Conservation (phyloP, 768 basidiomycete genomes). For the Phanerodontia chrysosporium region DNA sequence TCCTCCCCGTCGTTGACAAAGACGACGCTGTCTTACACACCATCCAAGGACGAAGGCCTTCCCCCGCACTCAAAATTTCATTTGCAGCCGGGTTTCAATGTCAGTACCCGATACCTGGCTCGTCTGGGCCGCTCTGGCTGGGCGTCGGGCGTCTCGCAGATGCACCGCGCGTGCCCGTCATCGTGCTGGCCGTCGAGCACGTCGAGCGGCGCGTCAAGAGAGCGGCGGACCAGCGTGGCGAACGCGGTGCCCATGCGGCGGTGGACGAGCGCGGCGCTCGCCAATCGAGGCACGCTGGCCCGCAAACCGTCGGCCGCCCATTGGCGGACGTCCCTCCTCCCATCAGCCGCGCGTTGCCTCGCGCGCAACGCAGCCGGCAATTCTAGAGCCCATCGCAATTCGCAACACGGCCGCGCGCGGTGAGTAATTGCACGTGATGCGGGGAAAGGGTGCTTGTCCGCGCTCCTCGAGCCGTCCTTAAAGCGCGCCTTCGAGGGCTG, state of each 20-base stretch:
- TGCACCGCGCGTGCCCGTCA: neutral
- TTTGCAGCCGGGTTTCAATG: too few relatives aligned
- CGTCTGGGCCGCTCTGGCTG: neutral
- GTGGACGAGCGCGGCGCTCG: neutral
- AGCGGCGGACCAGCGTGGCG: neutral
- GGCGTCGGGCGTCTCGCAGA: neutral
- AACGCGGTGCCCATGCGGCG: neutral
- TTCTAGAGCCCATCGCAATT: neutral
- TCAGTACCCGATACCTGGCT: too few relatives aligned
- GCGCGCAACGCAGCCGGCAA: neutral
- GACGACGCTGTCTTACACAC: neutral
- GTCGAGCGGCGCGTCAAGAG: neutral
- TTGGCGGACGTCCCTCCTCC: neutral
- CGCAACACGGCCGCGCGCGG: neutral
- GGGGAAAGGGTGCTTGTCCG: slow-evolving; percentile 7
- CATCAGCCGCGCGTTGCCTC: too few relatives aligned
- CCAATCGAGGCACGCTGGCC: neutral
- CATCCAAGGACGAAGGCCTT: too few relatives aligned
- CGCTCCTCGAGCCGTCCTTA: neutral
- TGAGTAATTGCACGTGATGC: slow-evolving; percentile 10
- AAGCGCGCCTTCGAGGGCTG: neutral
- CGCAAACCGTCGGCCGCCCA: neutral
- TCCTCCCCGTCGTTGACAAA: neutral
- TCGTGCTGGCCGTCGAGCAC: neutral
- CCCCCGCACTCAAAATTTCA: too few relatives aligned